These are phyloP conservation scores for Phlebopus sp. DNA, from an alignment of 1,284 basidiomycete genomes.

Conservation along the genomic window DNA sequence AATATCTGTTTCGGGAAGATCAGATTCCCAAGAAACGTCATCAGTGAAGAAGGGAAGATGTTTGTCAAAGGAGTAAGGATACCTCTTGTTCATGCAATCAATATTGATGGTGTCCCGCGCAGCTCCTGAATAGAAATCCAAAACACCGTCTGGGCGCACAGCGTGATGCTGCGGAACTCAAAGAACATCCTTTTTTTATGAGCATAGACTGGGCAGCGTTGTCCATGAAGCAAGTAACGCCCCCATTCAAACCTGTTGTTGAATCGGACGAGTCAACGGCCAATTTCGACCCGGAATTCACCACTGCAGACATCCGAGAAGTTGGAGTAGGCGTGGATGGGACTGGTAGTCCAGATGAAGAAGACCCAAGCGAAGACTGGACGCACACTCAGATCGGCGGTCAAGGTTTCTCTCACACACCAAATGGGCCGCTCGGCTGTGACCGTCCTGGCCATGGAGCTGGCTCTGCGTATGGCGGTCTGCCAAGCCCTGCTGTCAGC, in stretches of 20 bases:
- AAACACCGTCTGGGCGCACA: constrained; percentile 92
- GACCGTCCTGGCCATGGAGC: constrained; percentile 38
- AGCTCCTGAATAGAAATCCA: constrained; percentile 98
- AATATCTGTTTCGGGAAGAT: constrained; percentile 99
- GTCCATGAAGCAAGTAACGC: constrained; percentile 87
- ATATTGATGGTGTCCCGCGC: constrained; percentile 13
- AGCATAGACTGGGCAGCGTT: constrained; percentile 89
- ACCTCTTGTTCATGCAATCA: constrained; percentile 18
- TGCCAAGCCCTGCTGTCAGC: constrained; percentile 2
- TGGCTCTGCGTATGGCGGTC: background rate
- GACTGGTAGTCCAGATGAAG: constrained; percentile 55
- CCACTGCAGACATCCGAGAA: constrained; percentile 77
- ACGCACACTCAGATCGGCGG: constrained; percentile 40
- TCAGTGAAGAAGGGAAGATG: constrained; percentile 97
- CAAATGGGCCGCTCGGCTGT: constrained; percentile 72
- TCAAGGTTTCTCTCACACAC: constrained; percentile 48
- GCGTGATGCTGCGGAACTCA: constrained; percentile 91
- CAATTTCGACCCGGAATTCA: constrained; percentile 99
- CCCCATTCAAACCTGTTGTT: constrained; percentile 97
- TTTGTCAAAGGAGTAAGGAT: constrained; percentile 94
- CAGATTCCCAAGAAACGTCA: constrained; percentile 95
- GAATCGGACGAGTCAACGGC: constrained; percentile 97
- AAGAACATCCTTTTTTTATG: constrained; percentile 95
- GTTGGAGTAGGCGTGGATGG: constrained; percentile 61
- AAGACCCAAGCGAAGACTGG: constrained; percentile 75